phyloP scores from a whole-genome alignment of 2,329 filamentous ascomycete genomes.

The Clarireedia homoeocarpa region DNA sequence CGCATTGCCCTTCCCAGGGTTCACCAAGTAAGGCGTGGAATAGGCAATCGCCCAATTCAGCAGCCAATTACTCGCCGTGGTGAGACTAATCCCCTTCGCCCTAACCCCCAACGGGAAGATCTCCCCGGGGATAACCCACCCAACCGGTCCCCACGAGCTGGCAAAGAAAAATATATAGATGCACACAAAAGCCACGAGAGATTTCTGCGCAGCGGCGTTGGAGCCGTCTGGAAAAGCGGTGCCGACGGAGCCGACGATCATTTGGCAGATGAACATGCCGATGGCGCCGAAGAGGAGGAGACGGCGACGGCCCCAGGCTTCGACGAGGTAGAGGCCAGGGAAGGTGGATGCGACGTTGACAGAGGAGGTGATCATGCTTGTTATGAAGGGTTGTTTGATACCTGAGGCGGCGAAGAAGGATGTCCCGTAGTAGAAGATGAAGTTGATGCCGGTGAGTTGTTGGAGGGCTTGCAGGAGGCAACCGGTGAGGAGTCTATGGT shows the following conservation, averaged over 20 bases:
- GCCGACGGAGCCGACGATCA: constrained; percentile 64
- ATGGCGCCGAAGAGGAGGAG: constrained; percentile 71
- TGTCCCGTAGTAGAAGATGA: constrained; percentile 86
- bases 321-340: constrained; percentile 74
- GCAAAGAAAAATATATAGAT: constrained; percentile 11
- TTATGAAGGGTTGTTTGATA: constrained; percentile 61
- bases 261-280: constrained; percentile 81
- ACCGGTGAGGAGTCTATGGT: background rate
- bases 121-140: constrained; percentile 80
- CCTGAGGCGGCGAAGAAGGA: constrained; percentile 79
- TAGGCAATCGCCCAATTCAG: constrained; percentile 68
- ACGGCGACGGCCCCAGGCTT: constrained; percentile 70
- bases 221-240: constrained; percentile 29
- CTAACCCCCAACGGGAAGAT: constrained; percentile 76
- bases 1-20: constrained; percentile 32
- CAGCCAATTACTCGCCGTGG: constrained; percentile 83
- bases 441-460: constrained; percentile 71
- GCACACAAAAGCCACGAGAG: constrained; percentile 53
- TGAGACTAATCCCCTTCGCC: constrained; percentile 61
- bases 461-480: constrained; percentile 4
- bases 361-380: constrained; percentile 65
- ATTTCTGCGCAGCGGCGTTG: constrained; percentile 43
- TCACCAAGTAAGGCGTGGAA: constrained; percentile 63
- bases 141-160: constrained; percentile 30
- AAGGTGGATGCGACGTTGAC: constrained; percentile 83